phyloP scores from a whole-genome alignment of 2,329 filamentous ascomycete species.

The Aspergillus luchuensis region DNA sequence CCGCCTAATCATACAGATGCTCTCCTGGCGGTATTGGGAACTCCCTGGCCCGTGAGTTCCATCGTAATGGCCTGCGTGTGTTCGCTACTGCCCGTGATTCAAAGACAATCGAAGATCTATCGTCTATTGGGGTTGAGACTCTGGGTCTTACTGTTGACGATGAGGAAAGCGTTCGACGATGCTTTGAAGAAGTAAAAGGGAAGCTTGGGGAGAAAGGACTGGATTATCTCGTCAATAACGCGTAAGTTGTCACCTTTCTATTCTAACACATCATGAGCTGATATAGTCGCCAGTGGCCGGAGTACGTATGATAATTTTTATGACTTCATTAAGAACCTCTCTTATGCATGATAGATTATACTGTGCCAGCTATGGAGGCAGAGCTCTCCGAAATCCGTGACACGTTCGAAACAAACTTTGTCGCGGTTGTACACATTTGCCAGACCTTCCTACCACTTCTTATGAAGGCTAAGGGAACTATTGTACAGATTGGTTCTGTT shows the following conservation, averaged over 20 bases:
- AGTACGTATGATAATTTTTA: slow-evolving; percentile 25
- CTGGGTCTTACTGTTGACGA: slow-evolving; percentile 57
- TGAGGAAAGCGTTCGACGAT: slow-evolving; percentile 50
- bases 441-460: slow-evolving; percentile 59
- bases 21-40: slow-evolving; percentile 60
- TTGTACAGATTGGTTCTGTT: slow-evolving; percentile 50
- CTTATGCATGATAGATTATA: slow-evolving; percentile 49
- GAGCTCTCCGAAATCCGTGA: slow-evolving; percentile 50
- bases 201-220: slow-evolving; percentile 52
- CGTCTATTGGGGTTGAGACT: slow-evolving; percentile 55
- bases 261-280: slow-evolving; percentile 8
- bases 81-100: slow-evolving; percentile 60
- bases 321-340: neutral
- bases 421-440: slow-evolving; percentile 60
- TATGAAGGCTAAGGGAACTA: slow-evolving; percentile 47
- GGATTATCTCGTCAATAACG: slow-evolving; percentile 63
- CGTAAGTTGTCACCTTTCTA: slow-evolving; percentile 33
- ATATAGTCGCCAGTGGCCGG: slow-evolving; percentile 27
- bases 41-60: slow-evolving; percentile 60
- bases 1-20: slow-evolving; percentile 24
- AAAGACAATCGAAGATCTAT: slow-evolving; percentile 52
- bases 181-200: slow-evolving; percentile 50
- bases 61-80: slow-evolving; percentile 55
- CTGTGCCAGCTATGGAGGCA: slow-evolving; percentile 59
- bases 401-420: slow-evolving; percentile 59